Percentiles rank a stretch among this genome's conserved stretches.
Evolutionary conservation across 192 early-diverging fungal genomes (phyloP).

Genomic region (Haplosporangium gracile): DNA sequence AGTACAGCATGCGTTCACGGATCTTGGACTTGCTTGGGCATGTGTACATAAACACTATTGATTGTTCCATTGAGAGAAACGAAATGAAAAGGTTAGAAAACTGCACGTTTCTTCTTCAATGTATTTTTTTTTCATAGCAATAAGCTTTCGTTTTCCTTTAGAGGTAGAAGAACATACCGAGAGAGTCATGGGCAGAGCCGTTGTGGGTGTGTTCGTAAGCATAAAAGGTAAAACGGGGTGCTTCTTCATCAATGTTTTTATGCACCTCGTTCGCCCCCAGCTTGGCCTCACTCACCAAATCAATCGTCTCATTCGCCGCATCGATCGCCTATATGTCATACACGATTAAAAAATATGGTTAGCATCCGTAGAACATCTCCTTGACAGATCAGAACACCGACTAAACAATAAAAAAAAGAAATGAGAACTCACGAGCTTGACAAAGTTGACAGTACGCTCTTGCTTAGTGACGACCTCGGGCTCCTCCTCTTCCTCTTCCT

Average conservation of each 20-base stretch:
- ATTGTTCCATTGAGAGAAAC: not conserved
- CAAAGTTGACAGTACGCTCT: conserved; percentile 69
- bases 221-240: conserved; percentile 84
- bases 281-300: conserved; percentile 57
- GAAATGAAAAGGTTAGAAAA: not conserved
- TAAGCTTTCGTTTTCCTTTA: not conserved
- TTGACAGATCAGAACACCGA: conserved; percentile 2
- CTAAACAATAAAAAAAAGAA: not conserved
- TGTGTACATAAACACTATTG: conserved; percentile 87
- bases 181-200: conserved; percentile 57
- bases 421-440: conserved; percentile 62
- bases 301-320: conserved; percentile 65
- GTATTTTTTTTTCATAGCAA: not conserved
- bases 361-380: not conserved
- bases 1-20: conserved; percentile 92
- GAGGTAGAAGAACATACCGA: conserved; percentile 52
- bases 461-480: conserved; percentile 15
- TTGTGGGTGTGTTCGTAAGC: conserved; percentile 62
- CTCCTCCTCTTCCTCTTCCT: conserved; percentile 6
- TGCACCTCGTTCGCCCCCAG: conserved; percentile 64
- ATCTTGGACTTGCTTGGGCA: conserved; percentile 89
- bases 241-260: conserved; percentile 64
- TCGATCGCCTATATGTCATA: conserved; percentile 58
- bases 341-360: not conserved
- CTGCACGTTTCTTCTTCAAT: not conserved